Evolutionary conservation across 2,329 filamentous ascomycete species (phyloP).

Genomic region (Helotiales sp.): DNA sequence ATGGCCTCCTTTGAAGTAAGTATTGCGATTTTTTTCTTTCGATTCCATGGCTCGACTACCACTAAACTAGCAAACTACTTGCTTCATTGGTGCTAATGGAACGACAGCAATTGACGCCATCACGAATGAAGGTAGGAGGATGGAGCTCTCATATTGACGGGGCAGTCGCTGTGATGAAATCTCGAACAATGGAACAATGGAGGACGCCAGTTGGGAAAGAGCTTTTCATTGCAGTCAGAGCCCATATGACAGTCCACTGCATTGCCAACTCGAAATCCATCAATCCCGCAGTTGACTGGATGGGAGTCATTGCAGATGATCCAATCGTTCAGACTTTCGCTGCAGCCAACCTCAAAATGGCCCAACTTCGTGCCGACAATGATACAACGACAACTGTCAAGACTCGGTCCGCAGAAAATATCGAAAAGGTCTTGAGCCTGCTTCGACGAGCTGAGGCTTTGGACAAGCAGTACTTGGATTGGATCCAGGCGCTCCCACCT

Average conservation of each 20-base stretch:
- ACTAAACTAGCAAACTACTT: neutral
- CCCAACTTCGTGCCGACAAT: conserved; percentile 58
- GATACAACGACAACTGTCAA: conserved; percentile 54
- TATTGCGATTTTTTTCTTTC: neutral
- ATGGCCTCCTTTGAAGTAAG: conserved; percentile 62
- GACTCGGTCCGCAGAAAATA: conserved; percentile 53
- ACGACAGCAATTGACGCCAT: conserved; percentile 53
- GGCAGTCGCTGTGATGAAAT: conserved; percentile 62
- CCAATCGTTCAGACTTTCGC: conserved; percentile 51
- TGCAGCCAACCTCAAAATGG: conserved; percentile 56
- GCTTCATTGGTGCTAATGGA: neutral
- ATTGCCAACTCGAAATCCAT: conserved; percentile 57
- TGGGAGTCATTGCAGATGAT: conserved; percentile 57
- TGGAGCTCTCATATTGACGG: conserved; percentile 67
- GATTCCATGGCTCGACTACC: neutral
- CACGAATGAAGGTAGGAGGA: conserved; percentile 57
- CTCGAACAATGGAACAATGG: conserved; percentile 57
- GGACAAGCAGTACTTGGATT: conserved; percentile 56
- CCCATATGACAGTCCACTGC: conserved; percentile 64
- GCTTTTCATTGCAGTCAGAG: conserved; percentile 63
- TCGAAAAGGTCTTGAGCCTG: conserved; percentile 55
- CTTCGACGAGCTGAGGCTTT: conserved; percentile 56
- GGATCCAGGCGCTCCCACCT: conserved; percentile 56
- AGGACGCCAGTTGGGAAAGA: conserved; percentile 56
- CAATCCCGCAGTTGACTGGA: conserved; percentile 59